Evolutionary conservation across 164 flowering plant genomes (phyloP), one percentile per base, ranked within the genome.

Genomic region (Saururus chinensis): DNA sequence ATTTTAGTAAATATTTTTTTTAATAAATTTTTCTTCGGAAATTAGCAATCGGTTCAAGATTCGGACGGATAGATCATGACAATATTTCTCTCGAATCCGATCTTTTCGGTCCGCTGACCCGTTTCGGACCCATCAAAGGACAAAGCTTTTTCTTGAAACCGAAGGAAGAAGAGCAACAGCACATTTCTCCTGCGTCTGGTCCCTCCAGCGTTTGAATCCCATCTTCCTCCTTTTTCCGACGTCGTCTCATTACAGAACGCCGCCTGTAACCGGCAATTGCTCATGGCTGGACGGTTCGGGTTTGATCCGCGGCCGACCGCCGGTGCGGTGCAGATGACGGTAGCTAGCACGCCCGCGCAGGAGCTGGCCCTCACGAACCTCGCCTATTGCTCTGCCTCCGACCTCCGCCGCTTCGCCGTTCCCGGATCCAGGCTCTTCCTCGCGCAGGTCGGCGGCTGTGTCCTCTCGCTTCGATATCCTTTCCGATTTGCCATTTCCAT

Each of bases 331-430:
- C 63, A 65, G 54, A 72, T 80, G 84, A 75, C 63, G 60, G 83
- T 84, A 26, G 72, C 83, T 17, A 88, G 71, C 76, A 87, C 97
- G 0, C 99, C 99, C 14, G 72, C 76, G 12, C 52, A 71, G 37
- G 96, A 87, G 64, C 95, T 95, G 54, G 96, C 79, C 21, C 51
- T 69, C 61, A 77, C 82, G 30, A 82, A 82, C 62, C 45, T 73
- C 26, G 83, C 80, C 22, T 91, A 79, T 74, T 83, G 87, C 69
- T 84, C 89, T 4, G 67, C 76, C 14, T 56, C 78, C 26, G 93
- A 91, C 81, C 78, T 81, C 26, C 78, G 71, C 5, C 67, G 68
- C 40, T 87, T 84, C 70, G 23, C 74, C 25, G 75, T 79, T 53
- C 83, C 86, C 17, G 84, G 84, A 71, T 66, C 91, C 25, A 70